Conservation (phyloP, 179 eudicot species). For the Dionaea muscipula region DNA sequence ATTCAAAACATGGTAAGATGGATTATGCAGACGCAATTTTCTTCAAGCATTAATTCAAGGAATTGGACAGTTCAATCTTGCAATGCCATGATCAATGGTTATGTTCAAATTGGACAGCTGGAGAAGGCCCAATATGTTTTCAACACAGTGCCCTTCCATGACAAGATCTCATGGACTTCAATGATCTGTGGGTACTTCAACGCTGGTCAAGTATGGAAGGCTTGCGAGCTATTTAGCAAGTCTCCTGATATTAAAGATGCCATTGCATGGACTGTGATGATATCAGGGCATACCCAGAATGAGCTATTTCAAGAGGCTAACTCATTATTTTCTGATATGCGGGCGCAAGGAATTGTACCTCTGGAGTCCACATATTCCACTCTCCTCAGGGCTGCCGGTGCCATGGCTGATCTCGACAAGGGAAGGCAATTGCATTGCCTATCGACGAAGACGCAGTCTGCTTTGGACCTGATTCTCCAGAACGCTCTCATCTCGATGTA, state of each 20-base stretch:
- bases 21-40: conserved; percentile 27
- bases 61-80: conserved; percentile 22
- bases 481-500: conserved; percentile 34
- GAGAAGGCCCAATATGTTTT: conserved; percentile 26
- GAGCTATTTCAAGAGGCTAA: conserved; percentile 32
- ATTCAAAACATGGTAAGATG: conserved; percentile 25
- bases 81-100: conserved; percentile 30
- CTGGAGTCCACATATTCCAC: conserved; percentile 22
- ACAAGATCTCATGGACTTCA: conserved; percentile 34
- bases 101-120: conserved; percentile 19
- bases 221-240: conserved; percentile 18
- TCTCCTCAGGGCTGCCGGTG: conserved; percentile 39
- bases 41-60: conserved; percentile 9
- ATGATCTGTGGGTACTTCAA: conserved; percentile 27
- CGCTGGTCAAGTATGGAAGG: conserved; percentile 20
- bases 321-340: conserved; percentile 25
- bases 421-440: conserved; percentile 32
- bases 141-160: conserved; percentile 18
- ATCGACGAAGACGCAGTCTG: conserved; percentile 21
- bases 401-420: conserved; percentile 22
- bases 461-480: conserved; percentile 21
- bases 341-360: conserved; percentile 21
- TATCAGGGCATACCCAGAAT: conserved; percentile 31
- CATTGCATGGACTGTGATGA: conserved; percentile 35
- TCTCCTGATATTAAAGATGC: conserved; percentile 26